Percentiles rank a stretch among this genome's conserved stretches.
Evolutionary conservation across 2,329 filamentous ascomycete genomes (phyloP).

Genomic region (Fusarium protoensiforme): DNA sequence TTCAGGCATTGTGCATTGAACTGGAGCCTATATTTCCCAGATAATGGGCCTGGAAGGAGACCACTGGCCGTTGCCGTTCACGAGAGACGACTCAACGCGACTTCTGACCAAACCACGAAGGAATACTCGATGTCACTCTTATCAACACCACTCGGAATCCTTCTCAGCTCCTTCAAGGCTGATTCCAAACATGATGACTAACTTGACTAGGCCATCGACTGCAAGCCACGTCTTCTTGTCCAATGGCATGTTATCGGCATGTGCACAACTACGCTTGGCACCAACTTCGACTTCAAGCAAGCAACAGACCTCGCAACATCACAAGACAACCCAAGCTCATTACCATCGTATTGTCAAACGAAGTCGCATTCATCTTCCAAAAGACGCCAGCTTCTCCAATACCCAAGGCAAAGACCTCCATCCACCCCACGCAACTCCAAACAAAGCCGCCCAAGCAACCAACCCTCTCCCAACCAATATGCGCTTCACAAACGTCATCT

Average conservation of each 20-base stretch:
- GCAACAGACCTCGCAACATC: background rate
- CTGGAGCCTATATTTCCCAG: background rate
- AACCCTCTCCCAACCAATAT: constrained; percentile 4
- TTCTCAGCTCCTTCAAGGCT: background rate
- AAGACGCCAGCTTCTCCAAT: background rate
- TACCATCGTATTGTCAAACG: background rate
- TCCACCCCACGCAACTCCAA: background rate
- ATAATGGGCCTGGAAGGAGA: background rate
- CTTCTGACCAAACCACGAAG: background rate
- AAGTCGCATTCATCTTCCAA: background rate
- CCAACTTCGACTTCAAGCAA: background rate
- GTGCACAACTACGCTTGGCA: background rate
- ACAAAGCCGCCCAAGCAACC: constrained; percentile 12
- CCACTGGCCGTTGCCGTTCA: background rate
- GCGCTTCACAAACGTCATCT: constrained; percentile 5
- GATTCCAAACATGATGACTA: background rate
- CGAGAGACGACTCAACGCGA: background rate
- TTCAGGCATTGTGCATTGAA: background rate
- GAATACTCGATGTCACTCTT: background rate
- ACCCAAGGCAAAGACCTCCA: constrained; percentile 4
- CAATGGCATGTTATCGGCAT: background rate
- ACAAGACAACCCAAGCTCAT: background rate
- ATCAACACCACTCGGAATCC: background rate
- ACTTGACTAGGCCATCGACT: background rate
- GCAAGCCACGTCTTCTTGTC: background rate